phyloP scores from a whole-genome alignment of 306 rosid genomes.

The Hippophae tibetana region DNA sequence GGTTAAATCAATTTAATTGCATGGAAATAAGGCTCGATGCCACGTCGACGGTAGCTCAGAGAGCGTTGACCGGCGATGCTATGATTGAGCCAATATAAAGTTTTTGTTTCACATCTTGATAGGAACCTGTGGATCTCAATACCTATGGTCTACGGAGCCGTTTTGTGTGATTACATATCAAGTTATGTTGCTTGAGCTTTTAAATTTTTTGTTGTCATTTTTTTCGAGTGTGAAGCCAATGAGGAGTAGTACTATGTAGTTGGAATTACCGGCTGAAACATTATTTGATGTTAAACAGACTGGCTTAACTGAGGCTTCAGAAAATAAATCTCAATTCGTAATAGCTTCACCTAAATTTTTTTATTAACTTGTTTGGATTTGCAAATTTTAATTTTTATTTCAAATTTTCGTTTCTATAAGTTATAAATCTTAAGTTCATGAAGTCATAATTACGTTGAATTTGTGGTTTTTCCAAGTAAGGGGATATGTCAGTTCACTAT shows the following conservation, averaged over 20 bases:
- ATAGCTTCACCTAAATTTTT: too few relatives aligned
- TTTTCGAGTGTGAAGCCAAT: conserved; percentile 27
- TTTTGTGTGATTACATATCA: conserved; percentile 59
- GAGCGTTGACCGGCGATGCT: conserved; percentile 60
- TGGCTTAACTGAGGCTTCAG: conserved; percentile 58
- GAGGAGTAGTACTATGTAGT: conserved; percentile 31
- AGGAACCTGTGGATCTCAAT: conserved; percentile 60
- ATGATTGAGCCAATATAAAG: conserved; percentile 54
- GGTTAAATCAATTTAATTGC: too few relatives aligned
- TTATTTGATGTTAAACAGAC: conserved; percentile 44
- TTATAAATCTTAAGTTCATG: too few relatives aligned
- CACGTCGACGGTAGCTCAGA: conserved; percentile 57
- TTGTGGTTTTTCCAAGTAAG: too few relatives aligned
- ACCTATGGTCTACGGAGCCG: conserved; percentile 47
- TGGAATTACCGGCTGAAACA: conserved; percentile 79
- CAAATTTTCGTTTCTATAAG: too few relatives aligned
- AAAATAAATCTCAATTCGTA: too few relatives aligned
- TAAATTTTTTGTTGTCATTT: not conserved
- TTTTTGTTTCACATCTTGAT: conserved; percentile 48
- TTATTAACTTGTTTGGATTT: too few relatives aligned
- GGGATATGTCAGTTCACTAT: too few relatives aligned
- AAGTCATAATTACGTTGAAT: too few relatives aligned
- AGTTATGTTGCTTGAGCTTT: not conserved
- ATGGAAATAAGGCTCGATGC: conserved; percentile 37
- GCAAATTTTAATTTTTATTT: too few relatives aligned